phyloP scores from a whole-genome alignment of 805 yeast species.

The Starmerella tilneyi region DNA sequence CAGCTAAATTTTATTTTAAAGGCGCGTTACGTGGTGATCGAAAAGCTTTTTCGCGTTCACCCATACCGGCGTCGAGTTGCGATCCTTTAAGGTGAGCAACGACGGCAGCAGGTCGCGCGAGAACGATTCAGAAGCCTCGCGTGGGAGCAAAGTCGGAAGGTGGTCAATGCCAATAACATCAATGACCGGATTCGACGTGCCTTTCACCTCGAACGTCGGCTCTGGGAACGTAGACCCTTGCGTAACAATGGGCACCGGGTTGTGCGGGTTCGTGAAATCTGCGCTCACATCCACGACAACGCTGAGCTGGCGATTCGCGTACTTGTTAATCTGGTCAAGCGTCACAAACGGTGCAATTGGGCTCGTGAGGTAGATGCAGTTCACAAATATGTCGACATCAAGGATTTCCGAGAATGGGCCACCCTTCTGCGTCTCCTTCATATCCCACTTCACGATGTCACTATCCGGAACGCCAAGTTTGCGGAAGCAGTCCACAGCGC shows the following conservation, averaged over 20 bases:
- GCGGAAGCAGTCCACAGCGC: constrained; percentile 76
- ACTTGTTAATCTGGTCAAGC: constrained; percentile 51
- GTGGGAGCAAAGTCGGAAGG: constrained; percentile 86
- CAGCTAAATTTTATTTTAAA: constrained; percentile 23
- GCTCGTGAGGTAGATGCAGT: constrained; percentile 87
- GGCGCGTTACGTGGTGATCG: constrained; percentile 73
- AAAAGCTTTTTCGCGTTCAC: constrained; percentile 72
- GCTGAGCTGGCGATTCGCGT: constrained; percentile 59
- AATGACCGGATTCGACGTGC: constrained; percentile 74
- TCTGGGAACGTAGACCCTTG: constrained; percentile 82
- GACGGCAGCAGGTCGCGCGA: constrained; percentile 83
- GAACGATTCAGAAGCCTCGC: constrained; percentile 93
- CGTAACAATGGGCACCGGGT: constrained; percentile 90
- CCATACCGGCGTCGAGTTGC: constrained; percentile 86
- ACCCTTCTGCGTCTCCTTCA: constrained; percentile 90
- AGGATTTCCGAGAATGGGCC: constrained; percentile 95
- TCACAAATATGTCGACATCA: constrained; percentile 77
- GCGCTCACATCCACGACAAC: constrained; percentile 97
- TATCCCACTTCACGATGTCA: constrained; percentile 87
- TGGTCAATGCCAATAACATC: constrained; percentile 95
- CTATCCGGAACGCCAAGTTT: constrained; percentile 81
- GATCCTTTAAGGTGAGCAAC: constrained; percentile 68
- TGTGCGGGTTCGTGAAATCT: constrained; percentile 96
- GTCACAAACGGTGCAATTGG: constrained; percentile 90
- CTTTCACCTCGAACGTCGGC: constrained; percentile 73